Evolutionary conservation across 306 rosid species (phyloP).

Genomic region (Quercus cerris): DNA sequence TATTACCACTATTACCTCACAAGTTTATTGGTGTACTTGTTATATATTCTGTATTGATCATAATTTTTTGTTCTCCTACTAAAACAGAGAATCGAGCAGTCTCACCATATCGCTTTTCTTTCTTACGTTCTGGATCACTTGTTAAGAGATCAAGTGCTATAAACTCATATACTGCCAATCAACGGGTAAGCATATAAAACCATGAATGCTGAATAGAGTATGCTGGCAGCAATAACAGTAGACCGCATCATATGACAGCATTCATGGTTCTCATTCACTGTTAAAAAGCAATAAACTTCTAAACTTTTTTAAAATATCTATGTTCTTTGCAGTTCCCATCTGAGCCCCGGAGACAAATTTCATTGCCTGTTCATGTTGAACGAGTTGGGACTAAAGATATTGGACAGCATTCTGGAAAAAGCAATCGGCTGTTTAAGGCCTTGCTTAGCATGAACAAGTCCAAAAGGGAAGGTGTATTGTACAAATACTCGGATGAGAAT

Average conservation of each 20-base stretch:
- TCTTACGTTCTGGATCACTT: slow-evolving; percentile 25
- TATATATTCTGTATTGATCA: background rate
- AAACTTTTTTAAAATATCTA: background rate
- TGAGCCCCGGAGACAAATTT: slow-evolving; percentile 26
- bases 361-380: slow-evolving; percentile 12
- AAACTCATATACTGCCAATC: slow-evolving; percentile 21
- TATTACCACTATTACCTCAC: background rate
- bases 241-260: no score
- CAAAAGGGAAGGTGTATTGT: slow-evolving; percentile 10
- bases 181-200: slow-evolving; percentile 18
- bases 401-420: slow-evolving; percentile 1
- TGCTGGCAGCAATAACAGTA: background rate
- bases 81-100: slow-evolving; percentile 19
- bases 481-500: slow-evolving; percentile 22
- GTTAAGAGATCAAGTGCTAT: slow-evolving; percentile 19
- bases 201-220: background rate
- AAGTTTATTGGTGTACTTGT: background rate
- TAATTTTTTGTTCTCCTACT: background rate
- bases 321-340: slow-evolving; percentile 17
- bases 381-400: slow-evolving; percentile 12
- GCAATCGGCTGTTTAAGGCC: slow-evolving; percentile 26
- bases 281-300: background rate
- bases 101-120: slow-evolving; percentile 21
- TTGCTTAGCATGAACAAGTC: slow-evolving; percentile 29
- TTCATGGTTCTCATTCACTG: no score